Base-by-base conservation (phyloP, 1,139 yeast genomes). In the Kodamaea arcana region DNA sequence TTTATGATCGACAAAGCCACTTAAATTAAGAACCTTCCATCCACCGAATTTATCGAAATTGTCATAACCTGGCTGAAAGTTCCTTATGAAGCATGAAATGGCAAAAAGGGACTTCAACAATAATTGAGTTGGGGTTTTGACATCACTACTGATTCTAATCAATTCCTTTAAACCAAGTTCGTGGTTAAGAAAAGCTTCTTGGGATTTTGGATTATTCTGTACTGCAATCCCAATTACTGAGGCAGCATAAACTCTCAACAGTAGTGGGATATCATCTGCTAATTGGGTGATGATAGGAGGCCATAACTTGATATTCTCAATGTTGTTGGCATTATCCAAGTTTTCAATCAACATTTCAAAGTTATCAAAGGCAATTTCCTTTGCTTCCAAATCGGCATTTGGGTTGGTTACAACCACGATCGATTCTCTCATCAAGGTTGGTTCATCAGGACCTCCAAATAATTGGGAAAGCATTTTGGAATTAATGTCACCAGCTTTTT, bases 331-430 rank as follows among this genome's bases (percentile, higher is more conserved):
- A 56, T 92, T 92, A 58, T 92, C 98, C 46, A 92, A 62, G 52
- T 88, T 88, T 56, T 92, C 98, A 41, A 92, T 83, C 39, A 92
- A 69, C 94, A 90, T 87, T 57, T 92, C 97, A 51, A 90, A 83
- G 56, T 88, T 87, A 44, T 92, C 97, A 42, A 90, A 73, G 0
- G 97, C 96, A 12, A 78, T 75, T 39, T 80, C 71, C 47, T 81
- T 81, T 50, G 74, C 72, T 32, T 82, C 92, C 22, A 75, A 51
- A 3, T 71, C 70, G 14, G 80, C 80, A 30, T 77, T 81, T n/a
- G 78, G 75, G 51, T 76, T 72, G n/a, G 62, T 55, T 6, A 85
- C 78, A 12, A 84, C 81, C 8, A 54, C 52, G 55, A 87, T 75
- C 22, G 86, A 76, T 47, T 84, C 82, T 47, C 71, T 78, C 97